Conservation (phyloP, 2,329 filamentous ascomycete species). For the Trichoderma atroviride region DNA sequence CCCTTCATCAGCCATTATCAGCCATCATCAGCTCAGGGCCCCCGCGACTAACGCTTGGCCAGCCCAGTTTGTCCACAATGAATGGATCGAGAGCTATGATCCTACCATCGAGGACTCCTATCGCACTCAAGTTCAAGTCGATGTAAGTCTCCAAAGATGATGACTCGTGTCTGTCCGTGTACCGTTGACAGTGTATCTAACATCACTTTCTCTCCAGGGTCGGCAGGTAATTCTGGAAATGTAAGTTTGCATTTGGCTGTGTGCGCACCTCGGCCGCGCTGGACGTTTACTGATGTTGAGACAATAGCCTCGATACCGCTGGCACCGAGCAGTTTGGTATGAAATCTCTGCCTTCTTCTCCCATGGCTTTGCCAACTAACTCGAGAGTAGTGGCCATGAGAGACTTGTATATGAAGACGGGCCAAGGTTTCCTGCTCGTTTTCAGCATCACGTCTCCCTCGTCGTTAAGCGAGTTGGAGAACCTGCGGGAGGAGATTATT, state of each 20-base stretch:
- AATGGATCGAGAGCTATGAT: constrained; percentile 89
- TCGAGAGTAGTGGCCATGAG: constrained; percentile 60
- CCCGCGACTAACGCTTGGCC: constrained; percentile 31
- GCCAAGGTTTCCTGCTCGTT: constrained; percentile 87
- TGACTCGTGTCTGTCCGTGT: too few relatives aligned
- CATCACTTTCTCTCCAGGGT: constrained; percentile 56
- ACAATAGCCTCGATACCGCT: constrained; percentile 75
- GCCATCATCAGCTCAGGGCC: constrained; percentile 8
- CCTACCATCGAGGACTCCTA: constrained; percentile 80
- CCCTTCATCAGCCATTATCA: background rate
- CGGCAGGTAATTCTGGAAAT: constrained; percentile 90
- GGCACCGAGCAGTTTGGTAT: constrained; percentile 91
- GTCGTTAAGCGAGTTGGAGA: constrained; percentile 79
- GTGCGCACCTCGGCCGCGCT: background rate
- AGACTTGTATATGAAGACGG: constrained; percentile 91
- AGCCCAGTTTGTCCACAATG: constrained; percentile 93
- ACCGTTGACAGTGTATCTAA: constrained; percentile 35
- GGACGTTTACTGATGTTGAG: background rate
- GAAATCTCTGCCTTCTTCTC: constrained; percentile 35
- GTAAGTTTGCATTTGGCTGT: constrained; percentile 50
- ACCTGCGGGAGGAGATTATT: constrained; percentile 84
- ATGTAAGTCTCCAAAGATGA: constrained; percentile 68
- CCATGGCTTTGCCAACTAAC: background rate
- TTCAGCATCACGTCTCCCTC: constrained; percentile 88
- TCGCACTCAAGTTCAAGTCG: constrained; percentile 74